Base-by-base conservation (phyloP, 805 yeast genomes). In the Metschnikowia vanudenii region DNA sequence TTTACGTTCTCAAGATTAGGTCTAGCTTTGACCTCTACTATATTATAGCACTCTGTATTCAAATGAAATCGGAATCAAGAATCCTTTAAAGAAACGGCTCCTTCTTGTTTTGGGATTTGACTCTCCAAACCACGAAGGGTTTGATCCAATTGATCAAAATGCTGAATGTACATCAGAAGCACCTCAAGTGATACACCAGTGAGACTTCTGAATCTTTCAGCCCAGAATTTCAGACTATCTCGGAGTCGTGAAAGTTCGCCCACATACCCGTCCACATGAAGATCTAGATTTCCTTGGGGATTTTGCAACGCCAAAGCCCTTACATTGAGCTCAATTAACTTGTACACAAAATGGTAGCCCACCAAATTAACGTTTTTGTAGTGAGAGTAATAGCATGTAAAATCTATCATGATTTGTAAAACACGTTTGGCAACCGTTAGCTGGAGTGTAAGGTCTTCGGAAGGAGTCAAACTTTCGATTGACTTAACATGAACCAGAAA, bases 171-270 rank as follows among this genome's bases (percentile, higher is more conserved):
- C 34, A 41, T 14, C 28, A 24, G 13, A 3, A 4, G 14, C 14
- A 14, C 34, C 1, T 13, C 28, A 5, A 12, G 3, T 9, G 39
- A 18, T 14, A 37, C 39, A 10, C 4, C 11, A 1, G 12, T n/a
- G 19, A 43, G 17, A 2, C 10, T 12, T 4, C 4, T 11, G 13
- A 43, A 43, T 2, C 24, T 17, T 14, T 18, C 42, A 34, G 38
- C 32, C 46, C 46, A 43, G 18, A 37, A 37, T 2, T 32, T 13
- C n/a, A 43, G 33, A 31, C 46, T 37, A 17, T 20, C 18, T 16
- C 24, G 32, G 24, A 43, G 42, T 8, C 41, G 34, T 6, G 24
- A 11, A n/a, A 44, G 13, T 22, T 33, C 39, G 0, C 36, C 32
- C 14, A 33, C 22, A 20, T 28, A 44, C 10, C 30, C 33, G 20